Conservation (phyloP, 2,329 filamentous ascomycete species). For the Beauveria bassiana region DNA sequence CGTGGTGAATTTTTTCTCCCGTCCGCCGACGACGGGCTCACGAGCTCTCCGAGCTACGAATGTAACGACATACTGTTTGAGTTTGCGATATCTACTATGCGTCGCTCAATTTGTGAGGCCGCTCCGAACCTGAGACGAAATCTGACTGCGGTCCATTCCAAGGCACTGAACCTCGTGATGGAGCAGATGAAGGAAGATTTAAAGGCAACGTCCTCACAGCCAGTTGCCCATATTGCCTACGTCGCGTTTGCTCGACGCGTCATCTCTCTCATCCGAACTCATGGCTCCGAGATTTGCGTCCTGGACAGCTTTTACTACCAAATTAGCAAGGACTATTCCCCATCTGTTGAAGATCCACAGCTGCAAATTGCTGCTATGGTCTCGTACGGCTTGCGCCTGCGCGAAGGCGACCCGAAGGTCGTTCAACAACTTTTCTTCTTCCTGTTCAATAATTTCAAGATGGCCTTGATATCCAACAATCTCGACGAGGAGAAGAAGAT, state of each 20-base stretch:
- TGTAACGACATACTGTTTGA: slow-evolving; percentile 43
- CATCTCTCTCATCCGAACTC: slow-evolving; percentile 45
- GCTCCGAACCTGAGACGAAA: slow-evolving; percentile 26
- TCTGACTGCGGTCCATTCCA: slow-evolving; percentile 33
- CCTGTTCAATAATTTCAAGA: slow-evolving; percentile 49
- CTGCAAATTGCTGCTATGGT: slow-evolving; percentile 48
- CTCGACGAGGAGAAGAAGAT: slow-evolving; percentile 39
- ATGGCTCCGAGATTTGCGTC: slow-evolving; percentile 44
- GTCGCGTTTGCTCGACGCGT: slow-evolving; percentile 45
- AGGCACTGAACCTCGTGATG: slow-evolving; percentile 40
- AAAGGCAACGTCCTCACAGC: slow-evolving; percentile 25
- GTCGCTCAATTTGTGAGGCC: slow-evolving; percentile 35
- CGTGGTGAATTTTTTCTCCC: slow-evolving; percentile 37
- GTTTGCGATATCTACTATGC: slow-evolving; percentile 42
- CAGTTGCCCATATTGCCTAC: slow-evolving; percentile 36
- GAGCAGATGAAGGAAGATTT: slow-evolving; percentile 46
- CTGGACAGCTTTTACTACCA: slow-evolving; percentile 51
- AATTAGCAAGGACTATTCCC: slow-evolving; percentile 48
- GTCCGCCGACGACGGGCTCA: slow-evolving; percentile 28
- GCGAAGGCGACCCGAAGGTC: slow-evolving; percentile 42
- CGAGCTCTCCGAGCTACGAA: slow-evolving; percentile 37
- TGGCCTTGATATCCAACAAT: slow-evolving; percentile 41
- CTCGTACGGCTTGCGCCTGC: slow-evolving; percentile 47
- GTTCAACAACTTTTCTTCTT: slow-evolving; percentile 47
- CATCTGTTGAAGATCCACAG: slow-evolving; percentile 46